Evolutionary conservation across 441 rosid species (phyloP).

Genomic region (Hypseocharis bilobata): DNA sequence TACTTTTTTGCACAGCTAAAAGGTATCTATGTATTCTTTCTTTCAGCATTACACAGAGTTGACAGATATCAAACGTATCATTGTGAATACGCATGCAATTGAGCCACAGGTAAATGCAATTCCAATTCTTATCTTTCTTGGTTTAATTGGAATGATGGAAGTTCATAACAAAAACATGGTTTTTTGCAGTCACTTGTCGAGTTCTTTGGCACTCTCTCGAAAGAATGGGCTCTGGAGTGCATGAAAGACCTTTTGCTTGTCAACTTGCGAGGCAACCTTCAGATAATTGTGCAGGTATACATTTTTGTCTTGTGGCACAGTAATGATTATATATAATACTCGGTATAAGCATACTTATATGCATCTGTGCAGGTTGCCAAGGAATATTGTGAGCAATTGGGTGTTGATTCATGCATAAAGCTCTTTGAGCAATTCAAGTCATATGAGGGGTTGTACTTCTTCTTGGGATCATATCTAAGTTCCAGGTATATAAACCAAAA

Average conservation of each 20-base stretch:
- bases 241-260: constrained; percentile 23
- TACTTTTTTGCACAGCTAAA: too few species aligned
- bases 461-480: constrained; percentile 88
- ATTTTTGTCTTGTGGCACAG: too few species aligned
- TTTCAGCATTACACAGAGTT: constrained; percentile 26
- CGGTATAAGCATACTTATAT: too few species aligned
- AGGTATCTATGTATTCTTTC: too few species aligned
- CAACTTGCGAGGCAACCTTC: constrained; percentile 25
- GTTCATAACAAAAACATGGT: too few species aligned
- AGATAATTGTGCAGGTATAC: constrained; percentile 31
- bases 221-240: constrained; percentile 27
- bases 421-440: constrained; percentile 97
- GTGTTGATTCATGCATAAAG: constrained; percentile 57
- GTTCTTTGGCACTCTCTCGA: constrained; percentile 23
- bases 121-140: neutral
- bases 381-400: constrained; percentile 22
- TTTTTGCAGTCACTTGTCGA: constrained; percentile 22
- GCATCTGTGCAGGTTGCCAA: constrained; percentile 60
- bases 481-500: too few species aligned
- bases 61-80: constrained; percentile 28
- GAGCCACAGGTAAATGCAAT: constrained; percentile 22
- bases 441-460: constrained; percentile 90
- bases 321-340: too few species aligned
- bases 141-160: too few species aligned
- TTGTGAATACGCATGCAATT: constrained; percentile 27